A percentile compares a stretch with the other conserved stretches of the same genome.
These are phyloP conservation scores for Pelomyxa schiedti DNA, from an alignment of 78 protist species.

Conservation along the genomic window DNA sequence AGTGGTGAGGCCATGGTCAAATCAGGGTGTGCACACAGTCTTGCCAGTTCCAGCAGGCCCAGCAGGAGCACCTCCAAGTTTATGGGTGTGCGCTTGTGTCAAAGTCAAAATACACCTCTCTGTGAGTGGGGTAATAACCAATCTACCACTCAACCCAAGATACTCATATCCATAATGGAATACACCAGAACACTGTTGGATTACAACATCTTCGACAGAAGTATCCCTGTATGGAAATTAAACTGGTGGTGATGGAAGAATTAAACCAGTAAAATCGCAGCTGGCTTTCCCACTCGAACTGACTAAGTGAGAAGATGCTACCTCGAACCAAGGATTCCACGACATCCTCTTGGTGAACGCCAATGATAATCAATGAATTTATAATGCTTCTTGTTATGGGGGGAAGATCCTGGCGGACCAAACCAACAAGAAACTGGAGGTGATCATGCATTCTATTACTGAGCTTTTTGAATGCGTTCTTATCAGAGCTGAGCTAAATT, in stretches of 20 bases:
- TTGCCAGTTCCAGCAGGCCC: conserved; percentile 90
- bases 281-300: conserved; percentile 77
- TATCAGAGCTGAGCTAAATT: conserved; percentile 61
- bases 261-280: conserved; percentile 63
- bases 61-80: conserved; percentile 71
- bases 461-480: conserved; percentile 30
- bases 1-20: conserved; percentile 77
- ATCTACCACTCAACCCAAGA: conserved; percentile 68
- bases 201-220: not conserved
- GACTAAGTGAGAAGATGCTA: not conserved
- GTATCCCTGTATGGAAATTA: too few species aligned
- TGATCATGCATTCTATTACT: conserved; percentile 15
- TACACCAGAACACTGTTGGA: conserved; percentile 32
- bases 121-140: conserved; percentile 83
- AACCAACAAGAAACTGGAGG: conserved; percentile 42
- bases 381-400: not conserved
- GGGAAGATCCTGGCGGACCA: conserved; percentile 10
- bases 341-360: conserved; percentile 62
- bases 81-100: conserved; percentile 57
- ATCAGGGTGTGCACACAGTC: conserved; percentile 91
- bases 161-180: conserved; percentile 63
- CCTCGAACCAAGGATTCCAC: not conserved
- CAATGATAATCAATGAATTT: conserved; percentile 71
- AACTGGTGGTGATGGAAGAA: too few species aligned
- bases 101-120: conserved; percentile 74